Evolutionary conservation across 1,284 basidiomycete species (phyloP).

Genomic region (Moesziomyces sp.): DNA sequence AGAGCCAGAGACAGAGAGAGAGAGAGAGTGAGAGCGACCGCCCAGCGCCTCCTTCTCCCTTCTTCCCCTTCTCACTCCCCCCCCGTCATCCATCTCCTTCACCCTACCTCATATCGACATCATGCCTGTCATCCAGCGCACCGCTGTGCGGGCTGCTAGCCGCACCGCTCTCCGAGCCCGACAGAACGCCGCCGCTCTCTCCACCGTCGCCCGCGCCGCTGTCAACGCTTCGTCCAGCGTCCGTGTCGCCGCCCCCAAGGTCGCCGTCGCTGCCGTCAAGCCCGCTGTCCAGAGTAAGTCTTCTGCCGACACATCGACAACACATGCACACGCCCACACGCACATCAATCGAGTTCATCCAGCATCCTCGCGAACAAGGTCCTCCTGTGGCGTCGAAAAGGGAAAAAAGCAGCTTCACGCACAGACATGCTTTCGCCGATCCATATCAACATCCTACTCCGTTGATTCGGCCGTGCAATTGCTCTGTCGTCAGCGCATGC

Average conservation of each 20-base stretch:
- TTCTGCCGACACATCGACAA: not conserved
- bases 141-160: conserved; percentile 58
- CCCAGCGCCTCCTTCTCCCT: not conserved
- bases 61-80: conserved; percentile 28
- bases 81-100: conserved; percentile 28
- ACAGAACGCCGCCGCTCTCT: conserved; percentile 57
- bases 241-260: conserved; percentile 41
- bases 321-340: not conserved
- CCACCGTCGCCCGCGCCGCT: conserved; percentile 48
- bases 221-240: conserved; percentile 45
- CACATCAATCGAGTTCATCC: not conserved
- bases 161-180: conserved; percentile 56
- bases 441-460: too few relatives aligned
- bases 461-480: too few relatives aligned
- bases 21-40: not conserved
- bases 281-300: conserved; percentile 45
- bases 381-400: too few relatives aligned
- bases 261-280: conserved; percentile 47
- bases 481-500: too few relatives aligned
- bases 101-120: conserved; percentile 21
- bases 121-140: conserved; percentile 60
- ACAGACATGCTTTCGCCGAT: too few relatives aligned
- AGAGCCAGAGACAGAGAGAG: not conserved
- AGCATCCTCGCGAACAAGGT: not conserved
- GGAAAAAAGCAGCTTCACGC: too few relatives aligned